Conservation (phyloP, 192 early-diverging fungal species). For the Lunasporangiospora selenospora region DNA sequence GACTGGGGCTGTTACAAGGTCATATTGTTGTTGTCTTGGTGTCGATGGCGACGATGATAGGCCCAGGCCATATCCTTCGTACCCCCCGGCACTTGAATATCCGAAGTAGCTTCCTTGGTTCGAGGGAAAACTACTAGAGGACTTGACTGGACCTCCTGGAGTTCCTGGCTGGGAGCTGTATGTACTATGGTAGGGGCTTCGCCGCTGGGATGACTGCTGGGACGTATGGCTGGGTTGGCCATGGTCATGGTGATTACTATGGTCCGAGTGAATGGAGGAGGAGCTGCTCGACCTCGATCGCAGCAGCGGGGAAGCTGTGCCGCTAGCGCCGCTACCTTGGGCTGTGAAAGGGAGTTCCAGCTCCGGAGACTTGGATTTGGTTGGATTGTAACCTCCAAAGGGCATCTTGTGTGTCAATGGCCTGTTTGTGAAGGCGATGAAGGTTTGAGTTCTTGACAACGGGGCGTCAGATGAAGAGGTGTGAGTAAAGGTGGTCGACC, state of each 20-base stretch:
- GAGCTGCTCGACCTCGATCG: slow-evolving; percentile 17
- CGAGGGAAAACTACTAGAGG: too few relatives aligned
- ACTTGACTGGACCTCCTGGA: neutral
- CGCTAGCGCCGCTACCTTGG: neutral
- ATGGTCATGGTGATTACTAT: neutral
- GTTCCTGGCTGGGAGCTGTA: slow-evolving; percentile 11
- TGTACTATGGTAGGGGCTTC: slow-evolving; percentile 1
- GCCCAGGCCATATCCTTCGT: too few relatives aligned
- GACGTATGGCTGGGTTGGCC: too few relatives aligned
- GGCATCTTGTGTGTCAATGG: slow-evolving; percentile 12
- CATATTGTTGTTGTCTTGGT: neutral
- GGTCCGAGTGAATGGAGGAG: slow-evolving; percentile 21
- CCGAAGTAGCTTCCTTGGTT: too few relatives aligned
- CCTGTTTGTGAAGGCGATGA: neutral
- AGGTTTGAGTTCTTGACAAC: neutral
- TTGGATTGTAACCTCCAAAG: slow-evolving; percentile 25
- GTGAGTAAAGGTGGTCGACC: neutral
- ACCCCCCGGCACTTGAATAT: too few relatives aligned
- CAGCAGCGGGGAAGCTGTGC: slow-evolving; percentile 3
- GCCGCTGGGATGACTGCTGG: too few relatives aligned
- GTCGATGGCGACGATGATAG: neutral
- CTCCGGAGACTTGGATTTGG: too few relatives aligned
- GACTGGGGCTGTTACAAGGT: neutral
- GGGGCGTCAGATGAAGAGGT: neutral
- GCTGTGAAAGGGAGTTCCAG: slow-evolving; percentile 10